Evolutionary conservation across 2,329 filamentous ascomycete genomes (phyloP), one percentile per base, ranked within the genome.

Genomic region (Cephalotrichum gorgonifer): DNA sequence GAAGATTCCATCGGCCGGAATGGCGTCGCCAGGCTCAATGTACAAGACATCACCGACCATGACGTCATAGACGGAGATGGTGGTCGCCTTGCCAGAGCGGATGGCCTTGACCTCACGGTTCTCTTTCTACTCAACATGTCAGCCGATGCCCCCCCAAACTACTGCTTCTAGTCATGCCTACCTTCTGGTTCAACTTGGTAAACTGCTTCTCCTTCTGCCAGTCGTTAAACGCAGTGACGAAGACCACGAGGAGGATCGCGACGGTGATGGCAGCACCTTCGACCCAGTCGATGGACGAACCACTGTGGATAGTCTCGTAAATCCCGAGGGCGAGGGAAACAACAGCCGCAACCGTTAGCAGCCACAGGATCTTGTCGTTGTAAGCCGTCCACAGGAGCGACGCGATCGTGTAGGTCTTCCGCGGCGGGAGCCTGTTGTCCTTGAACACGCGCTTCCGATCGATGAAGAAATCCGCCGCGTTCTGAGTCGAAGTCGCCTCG

Each of bases 351-450:
- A 79, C 72, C 0, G 81, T 84, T 52, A 88, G 66, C 5, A 88
- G 66, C 38, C 87, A 82, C 39, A 88, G 74, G 33, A 88, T 80
- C 55, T 84, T 85, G 63, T 88, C 85, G 55, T 86, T 84, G 62
- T 85, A 86, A 2, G 83, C 81, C 52, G 75, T 76, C 83, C 83
- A 87, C 51, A 81, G 71, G 9, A 86, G 60, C 50, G 66, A 68
- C 60, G 76, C 70, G 38, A 85, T 71, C 2, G 76, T 72, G 9
- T 76, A 78, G 0, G 75, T 68, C 55, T 81, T 79, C 54, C 81
- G 77, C 31, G 74, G 69, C 0, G 81, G 81, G 6, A 85, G 61
- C 4, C 69, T 60, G 54, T 85, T 85, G 54, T 75, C 73, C 43
- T 74, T 72, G 58, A 75, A 84, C 4, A 85, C 67, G 31, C 79